Evolutionary conservation across 2,329 filamentous ascomycete genomes (phyloP).

Genomic region (Penicillium glabrum): DNA sequence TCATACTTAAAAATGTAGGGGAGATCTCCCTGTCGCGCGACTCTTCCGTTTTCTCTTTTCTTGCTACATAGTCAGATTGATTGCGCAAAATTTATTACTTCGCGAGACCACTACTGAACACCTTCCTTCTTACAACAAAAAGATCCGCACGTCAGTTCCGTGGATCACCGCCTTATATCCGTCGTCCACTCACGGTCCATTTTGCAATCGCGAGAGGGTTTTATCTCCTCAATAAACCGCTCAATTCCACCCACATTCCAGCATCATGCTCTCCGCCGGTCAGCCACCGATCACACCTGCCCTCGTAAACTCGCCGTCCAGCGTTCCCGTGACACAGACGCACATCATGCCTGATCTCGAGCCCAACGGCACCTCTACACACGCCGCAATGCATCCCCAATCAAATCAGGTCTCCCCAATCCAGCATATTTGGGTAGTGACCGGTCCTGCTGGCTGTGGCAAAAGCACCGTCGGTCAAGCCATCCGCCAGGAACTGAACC

Average conservation of each 20-base stretch:
- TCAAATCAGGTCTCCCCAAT: constrained; percentile 16
- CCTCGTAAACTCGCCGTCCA: constrained; percentile 21
- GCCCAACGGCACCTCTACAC: constrained; percentile 18
- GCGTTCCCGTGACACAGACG: constrained; percentile 17
- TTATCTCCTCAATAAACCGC: background rate
- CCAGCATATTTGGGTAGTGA: constrained; percentile 78
- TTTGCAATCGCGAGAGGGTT: constrained; percentile 5
- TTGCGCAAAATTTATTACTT: background rate
- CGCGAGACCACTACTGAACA: background rate
- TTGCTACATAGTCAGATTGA: background rate
- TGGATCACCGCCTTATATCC: constrained; percentile 22
- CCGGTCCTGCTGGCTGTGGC: constrained; percentile 75
- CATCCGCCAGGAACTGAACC: constrained; percentile 60
- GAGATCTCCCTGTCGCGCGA: constrained; percentile 10
- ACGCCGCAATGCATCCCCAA: constrained; percentile 11
- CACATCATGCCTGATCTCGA: constrained; percentile 19
- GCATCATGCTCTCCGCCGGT: constrained; percentile 44
- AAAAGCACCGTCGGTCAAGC: constrained; percentile 73
- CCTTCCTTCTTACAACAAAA: background rate
- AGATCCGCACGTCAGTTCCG: background rate
- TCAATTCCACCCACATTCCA: background rate
- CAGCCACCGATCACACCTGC: constrained; percentile 26
- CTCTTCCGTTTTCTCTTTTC: constrained; percentile 7
- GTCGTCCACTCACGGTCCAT: constrained; percentile 11
- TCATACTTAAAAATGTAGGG: constrained; percentile 26